Conservation (phyloP, 2,329 filamentous ascomycete genomes). For the Aspergillus sp. region DNA sequence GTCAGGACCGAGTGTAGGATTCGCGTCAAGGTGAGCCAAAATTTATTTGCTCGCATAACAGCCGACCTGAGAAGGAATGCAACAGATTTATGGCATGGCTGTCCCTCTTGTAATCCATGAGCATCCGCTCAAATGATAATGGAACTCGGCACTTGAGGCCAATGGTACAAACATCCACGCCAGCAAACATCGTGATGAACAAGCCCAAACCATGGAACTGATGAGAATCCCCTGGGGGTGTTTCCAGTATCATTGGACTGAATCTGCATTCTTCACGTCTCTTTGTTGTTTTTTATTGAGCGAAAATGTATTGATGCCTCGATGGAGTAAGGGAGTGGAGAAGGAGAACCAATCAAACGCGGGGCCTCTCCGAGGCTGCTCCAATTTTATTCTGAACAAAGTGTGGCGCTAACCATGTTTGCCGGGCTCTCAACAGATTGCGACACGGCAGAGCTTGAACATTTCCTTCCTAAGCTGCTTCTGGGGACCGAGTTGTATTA, state of each 20-base stretch:
- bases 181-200: not conserved
- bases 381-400: not conserved
- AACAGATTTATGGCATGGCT: not conserved
- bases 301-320: conserved; percentile 3
- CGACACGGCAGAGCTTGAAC: not conserved
- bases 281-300: not conserved
- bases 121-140: not conserved
- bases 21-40: not conserved
- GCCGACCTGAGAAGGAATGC: not conserved
- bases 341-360: no score
- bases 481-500: no score
- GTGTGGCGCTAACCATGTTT: not conserved
- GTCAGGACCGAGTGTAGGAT: not conserved
- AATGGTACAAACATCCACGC: not conserved
- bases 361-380: no score
- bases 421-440: not conserved
- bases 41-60: not conserved
- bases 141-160: not conserved
- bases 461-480: no score
- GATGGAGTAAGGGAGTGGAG: conserved; percentile 5
- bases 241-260: no score
- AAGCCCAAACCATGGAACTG: not conserved
- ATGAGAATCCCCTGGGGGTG: not conserved
- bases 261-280: not conserved
- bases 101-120: not conserved